Evolutionary conservation across 2,329 filamentous ascomycete genomes (phyloP).

Genomic region (Neopestalotiopsis sp.): DNA sequence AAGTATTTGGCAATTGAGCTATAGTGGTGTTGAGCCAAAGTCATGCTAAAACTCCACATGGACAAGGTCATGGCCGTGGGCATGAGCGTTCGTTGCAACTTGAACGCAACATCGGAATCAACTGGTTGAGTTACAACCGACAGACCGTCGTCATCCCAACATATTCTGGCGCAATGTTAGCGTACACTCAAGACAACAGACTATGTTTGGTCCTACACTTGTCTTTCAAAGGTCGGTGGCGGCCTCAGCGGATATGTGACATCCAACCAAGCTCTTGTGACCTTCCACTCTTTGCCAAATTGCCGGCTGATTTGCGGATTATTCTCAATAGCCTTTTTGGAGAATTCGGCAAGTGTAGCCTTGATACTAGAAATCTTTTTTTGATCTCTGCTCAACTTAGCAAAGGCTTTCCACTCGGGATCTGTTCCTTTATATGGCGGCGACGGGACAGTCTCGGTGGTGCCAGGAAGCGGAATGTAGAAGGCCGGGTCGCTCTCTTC

Average conservation of each 20-base stretch:
- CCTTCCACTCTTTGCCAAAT: constrained; percentile 52
- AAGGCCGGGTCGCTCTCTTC: constrained; percentile 49
- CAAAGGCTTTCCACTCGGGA: constrained; percentile 68
- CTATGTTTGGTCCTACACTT: constrained; percentile 55
- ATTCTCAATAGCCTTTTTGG: constrained; percentile 44
- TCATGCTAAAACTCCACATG: constrained; percentile 57
- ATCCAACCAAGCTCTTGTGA: constrained; percentile 64
- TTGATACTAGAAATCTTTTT: constrained; percentile 53
- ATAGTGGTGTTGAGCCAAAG: constrained; percentile 52
- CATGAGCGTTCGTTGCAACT: constrained; percentile 56
- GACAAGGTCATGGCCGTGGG: constrained; percentile 58
- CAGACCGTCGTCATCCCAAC: constrained; percentile 54
- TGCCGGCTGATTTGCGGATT: constrained; percentile 49
- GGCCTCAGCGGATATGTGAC: constrained; percentile 64
- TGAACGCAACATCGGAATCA: constrained; percentile 51
- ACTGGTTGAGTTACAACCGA: constrained; percentile 54
- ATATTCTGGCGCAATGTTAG: constrained; percentile 30
- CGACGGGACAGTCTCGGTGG: constrained; percentile 53
- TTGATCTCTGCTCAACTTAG: constrained; percentile 61
- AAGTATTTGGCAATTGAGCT: constrained; percentile 50
- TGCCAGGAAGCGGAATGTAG: constrained; percentile 69
- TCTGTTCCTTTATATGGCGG: constrained; percentile 60
- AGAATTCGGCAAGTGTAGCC: constrained; percentile 36
- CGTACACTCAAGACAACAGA: neutral
- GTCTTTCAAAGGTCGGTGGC: constrained; percentile 64